Evolutionary conservation across 139 green algal genomes (phyloP).

Genomic region (Chlamydomonas incerta): DNA sequence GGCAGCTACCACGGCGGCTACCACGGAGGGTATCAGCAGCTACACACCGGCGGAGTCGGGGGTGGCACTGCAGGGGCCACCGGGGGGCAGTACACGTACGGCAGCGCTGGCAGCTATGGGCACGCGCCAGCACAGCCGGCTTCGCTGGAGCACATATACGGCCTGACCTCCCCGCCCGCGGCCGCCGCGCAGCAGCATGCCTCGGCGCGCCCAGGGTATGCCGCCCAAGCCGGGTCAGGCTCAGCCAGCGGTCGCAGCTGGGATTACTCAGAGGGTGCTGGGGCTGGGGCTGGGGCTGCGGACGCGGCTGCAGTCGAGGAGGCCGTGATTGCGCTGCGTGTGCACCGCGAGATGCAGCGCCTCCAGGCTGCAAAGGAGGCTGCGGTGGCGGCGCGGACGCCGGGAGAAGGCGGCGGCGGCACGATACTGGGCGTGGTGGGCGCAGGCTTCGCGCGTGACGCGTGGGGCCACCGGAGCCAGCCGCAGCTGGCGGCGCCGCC

Average conservation of each 20-base stretch:
- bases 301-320: neutral
- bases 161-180: neutral
- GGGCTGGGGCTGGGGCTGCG: neutral
- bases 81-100: no score
- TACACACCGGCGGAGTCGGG: no score
- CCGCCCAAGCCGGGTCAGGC: neutral
- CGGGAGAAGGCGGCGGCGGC: neutral
- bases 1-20: no score
- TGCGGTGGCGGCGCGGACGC: neutral
- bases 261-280: neutral
- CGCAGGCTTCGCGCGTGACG: neutral
- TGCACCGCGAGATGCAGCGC: slow-evolving; percentile 1
- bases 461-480: neutral
- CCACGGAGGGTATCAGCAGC: no score
- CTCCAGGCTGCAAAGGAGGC: neutral
- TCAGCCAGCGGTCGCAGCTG: neutral
- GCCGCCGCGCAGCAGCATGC: no score
- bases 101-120: no score
- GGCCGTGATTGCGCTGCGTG: neutral
- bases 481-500: no score
- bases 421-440: neutral
- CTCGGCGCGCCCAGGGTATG: neutral
- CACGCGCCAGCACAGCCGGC: no score
- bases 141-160: neutral
- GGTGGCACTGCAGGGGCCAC: no score